Evolutionary conservation across 768 basidiomycete genomes (phyloP).

Genomic region (Boletus speciosus): DNA sequence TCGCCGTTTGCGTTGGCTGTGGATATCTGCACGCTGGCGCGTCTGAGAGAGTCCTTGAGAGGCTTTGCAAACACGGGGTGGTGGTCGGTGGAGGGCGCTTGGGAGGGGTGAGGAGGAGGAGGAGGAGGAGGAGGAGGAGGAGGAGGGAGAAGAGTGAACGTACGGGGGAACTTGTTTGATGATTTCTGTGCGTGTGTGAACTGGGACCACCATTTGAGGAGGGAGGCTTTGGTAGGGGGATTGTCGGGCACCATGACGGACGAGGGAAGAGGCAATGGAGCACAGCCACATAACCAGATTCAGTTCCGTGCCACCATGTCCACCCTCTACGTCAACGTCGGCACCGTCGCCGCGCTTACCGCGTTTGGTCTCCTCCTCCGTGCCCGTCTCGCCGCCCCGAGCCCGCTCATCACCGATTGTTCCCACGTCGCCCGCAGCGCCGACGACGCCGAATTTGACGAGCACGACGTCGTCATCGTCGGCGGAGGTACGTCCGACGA

Average conservation of each 20-base stretch:
- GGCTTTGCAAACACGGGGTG: slow-evolving; percentile 81
- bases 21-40: slow-evolving; percentile 91
- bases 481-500: slow-evolving; percentile 44
- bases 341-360: neutral
- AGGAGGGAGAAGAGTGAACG: slow-evolving; percentile 7
- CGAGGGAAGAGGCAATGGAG: neutral
- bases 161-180: slow-evolving; percentile 52
- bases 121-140: slow-evolving; percentile 3
- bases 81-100: slow-evolving; percentile 32
- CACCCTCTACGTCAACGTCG: neutral
- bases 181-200: slow-evolving; percentile 63
- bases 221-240: slow-evolving; percentile 48
- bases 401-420: neutral
- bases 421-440: slow-evolving; percentile 3
- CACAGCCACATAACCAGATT: slow-evolving; percentile 19
- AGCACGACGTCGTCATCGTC: slow-evolving; percentile 51
- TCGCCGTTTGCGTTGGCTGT: slow-evolving; percentile 81
- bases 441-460: slow-evolving; percentile 14
- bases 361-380: neutral
- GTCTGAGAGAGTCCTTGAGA: slow-evolving; percentile 76
- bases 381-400: neutral
- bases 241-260: slow-evolving; percentile 29
- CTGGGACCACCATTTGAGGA: slow-evolving; percentile 82
- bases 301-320: neutral
- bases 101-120: neutral